A percentile compares a stretch with the other conserved stretches of the same genome.
These are phyloP conservation scores for Arthroderma sp. DNA, from an alignment of 2,329 filamentous ascomycete species.

Conservation along the genomic window DNA sequence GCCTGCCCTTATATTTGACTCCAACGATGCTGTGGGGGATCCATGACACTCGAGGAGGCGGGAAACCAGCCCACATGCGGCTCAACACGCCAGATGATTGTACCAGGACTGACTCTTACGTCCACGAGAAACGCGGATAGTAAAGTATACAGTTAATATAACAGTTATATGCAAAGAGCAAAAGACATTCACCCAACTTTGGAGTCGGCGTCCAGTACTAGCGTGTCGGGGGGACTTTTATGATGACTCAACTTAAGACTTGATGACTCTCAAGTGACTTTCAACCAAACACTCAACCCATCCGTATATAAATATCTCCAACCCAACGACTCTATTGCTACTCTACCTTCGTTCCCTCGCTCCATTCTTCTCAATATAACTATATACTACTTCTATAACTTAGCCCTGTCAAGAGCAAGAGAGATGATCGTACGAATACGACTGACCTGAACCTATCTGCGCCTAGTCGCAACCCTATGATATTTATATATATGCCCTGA, in stretches of 20 bases:
- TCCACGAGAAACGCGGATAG: background rate
- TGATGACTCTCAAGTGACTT: background rate
- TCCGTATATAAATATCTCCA: background rate
- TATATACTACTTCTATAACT: background rate
- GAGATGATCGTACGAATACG: constrained; percentile 16
- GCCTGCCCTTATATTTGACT: background rate
- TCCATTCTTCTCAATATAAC: background rate
- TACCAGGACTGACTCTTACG: background rate
- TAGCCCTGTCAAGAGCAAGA: background rate
- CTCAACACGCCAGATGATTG: background rate
- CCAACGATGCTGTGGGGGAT: background rate
- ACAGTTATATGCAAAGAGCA: background rate
- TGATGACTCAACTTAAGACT: background rate
- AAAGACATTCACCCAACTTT: background rate
- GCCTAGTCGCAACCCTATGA: constrained; percentile 4
- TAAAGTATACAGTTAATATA: background rate
- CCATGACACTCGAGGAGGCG: background rate
- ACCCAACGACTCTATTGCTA: background rate
- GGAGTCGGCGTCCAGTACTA: background rate
- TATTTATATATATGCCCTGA: background rate
- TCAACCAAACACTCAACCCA: background rate
- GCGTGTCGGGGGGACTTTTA: background rate
- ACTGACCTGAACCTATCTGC: constrained; percentile 8
- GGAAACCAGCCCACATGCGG: background rate
- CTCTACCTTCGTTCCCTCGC: background rate